Evolutionary conservation across 225 moss, liverwort and hornwort species (phyloP).

Genomic region (Marchantia polymorpha): DNA sequence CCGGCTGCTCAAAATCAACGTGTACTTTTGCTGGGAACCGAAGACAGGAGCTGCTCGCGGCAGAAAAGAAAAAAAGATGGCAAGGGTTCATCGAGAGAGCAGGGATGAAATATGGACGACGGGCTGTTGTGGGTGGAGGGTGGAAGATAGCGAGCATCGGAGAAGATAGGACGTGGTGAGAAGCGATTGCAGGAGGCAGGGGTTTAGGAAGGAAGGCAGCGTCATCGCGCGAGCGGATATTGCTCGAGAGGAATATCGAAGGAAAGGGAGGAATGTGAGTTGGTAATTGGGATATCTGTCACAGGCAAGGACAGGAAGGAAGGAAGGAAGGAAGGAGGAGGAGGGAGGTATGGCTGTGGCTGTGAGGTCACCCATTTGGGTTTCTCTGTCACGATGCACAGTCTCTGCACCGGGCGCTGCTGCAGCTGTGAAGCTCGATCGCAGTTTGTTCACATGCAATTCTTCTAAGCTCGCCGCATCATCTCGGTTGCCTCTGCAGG

Average conservation of each 20-base stretch:
- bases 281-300: background rate
- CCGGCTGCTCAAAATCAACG: too few species aligned
- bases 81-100: too few species aligned
- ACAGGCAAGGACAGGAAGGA: too few species aligned
- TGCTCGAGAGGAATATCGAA: background rate
- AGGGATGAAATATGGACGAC: too few species aligned
- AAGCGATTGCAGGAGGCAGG: background rate
- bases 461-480: background rate
- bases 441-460: background rate
- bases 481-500: background rate
- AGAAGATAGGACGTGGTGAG: background rate
- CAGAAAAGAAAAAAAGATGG: too few species aligned
- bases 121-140: background rate
- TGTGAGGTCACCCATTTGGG: constrained; percentile 67
- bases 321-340: background rate
- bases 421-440: constrained; percentile 24
- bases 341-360: constrained; percentile 48
- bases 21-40: too few species aligned
- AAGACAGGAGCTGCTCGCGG: too few species aligned
- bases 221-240: background rate
- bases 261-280: background rate
- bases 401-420: constrained; percentile 42
- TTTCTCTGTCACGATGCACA: constrained; percentile 53
- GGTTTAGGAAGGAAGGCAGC: background rate
- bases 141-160: background rate